These are phyloP conservation scores for Tulasnella calospora DNA, from an alignment of 768 basidiomycete genomes.

Conservation along the genomic window DNA sequence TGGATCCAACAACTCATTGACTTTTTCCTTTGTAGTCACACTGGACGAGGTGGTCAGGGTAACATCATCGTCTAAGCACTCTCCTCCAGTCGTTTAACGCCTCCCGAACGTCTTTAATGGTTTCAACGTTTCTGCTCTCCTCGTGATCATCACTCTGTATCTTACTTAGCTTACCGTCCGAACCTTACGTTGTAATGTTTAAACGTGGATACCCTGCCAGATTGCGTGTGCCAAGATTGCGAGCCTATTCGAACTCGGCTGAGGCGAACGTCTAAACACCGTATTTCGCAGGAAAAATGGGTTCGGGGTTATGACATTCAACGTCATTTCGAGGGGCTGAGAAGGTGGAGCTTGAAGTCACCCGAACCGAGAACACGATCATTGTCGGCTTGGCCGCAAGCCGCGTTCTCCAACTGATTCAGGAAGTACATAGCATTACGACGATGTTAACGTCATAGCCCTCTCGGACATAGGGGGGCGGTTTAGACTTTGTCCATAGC, in stretches of 20 bases:
- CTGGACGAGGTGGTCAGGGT: constrained; percentile 22
- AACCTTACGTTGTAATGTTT: constrained; percentile 12
- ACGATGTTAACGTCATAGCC: background rate
- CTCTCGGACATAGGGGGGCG: background rate
- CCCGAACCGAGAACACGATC: background rate
- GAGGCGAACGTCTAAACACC: background rate
- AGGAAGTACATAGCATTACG: background rate
- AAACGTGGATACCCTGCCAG: background rate
- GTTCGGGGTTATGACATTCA: background rate
- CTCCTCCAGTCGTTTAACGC: background rate
- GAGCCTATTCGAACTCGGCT: background rate
- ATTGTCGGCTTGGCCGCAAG: background rate
- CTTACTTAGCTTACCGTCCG: constrained; percentile 15
- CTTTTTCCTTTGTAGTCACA: background rate
- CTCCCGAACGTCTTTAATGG: constrained; percentile 5
- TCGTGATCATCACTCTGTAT: background rate
- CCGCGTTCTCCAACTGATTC: background rate
- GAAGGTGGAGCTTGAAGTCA: constrained; percentile 8
- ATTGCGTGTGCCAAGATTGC: constrained; percentile 10
- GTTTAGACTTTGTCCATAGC: background rate
- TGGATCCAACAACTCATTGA: background rate
- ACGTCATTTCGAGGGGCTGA: background rate
- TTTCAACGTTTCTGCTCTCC: background rate
- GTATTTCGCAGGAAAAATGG: background rate
- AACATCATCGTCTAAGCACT: constrained; percentile 2